Evolutionary conservation across 768 basidiomycete genomes (phyloP).

Genomic region (Boletus insuetus): DNA sequence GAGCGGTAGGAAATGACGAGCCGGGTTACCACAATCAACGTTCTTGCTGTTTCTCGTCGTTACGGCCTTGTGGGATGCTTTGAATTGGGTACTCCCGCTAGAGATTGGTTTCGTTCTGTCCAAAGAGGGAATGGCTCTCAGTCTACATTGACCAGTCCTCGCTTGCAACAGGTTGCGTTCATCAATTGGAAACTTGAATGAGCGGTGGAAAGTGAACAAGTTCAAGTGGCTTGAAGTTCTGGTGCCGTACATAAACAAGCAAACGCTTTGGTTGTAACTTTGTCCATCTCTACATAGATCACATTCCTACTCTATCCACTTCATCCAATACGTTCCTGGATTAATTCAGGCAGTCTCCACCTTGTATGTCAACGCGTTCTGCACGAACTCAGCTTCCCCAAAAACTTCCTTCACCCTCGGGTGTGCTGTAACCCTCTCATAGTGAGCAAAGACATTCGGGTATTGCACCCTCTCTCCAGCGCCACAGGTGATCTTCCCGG

Average conservation of each 20-base stretch:
- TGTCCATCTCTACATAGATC: neutral
- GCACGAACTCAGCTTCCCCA: conserved; percentile 16
- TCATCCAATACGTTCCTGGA: neutral
- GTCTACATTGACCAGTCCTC: neutral
- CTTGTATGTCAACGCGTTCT: conserved; percentile 14
- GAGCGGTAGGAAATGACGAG: neutral
- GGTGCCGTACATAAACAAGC: conserved; percentile 8
- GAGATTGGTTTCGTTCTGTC: neutral
- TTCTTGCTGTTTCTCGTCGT: neutral
- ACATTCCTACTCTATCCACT: neutral
- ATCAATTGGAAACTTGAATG: neutral
- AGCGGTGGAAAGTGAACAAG: neutral
- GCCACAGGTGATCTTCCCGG: conserved; percentile 24
- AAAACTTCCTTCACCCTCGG: conserved; percentile 19
- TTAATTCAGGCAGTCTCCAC: conserved; percentile 1
- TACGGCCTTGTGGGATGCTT: neutral
- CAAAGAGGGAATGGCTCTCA: neutral
- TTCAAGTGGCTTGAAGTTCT: neutral
- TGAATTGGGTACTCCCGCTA: neutral
- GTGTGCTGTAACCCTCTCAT: conserved; percentile 18
- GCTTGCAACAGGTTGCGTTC: neutral
- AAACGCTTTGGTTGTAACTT: too few relatives aligned
- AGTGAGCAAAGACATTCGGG: conserved; percentile 25
- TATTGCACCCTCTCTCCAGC: conserved; percentile 26
- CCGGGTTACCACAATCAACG: neutral